Conservation (phyloP, 306 rosid genomes). For the Vicia sativa region DNA sequence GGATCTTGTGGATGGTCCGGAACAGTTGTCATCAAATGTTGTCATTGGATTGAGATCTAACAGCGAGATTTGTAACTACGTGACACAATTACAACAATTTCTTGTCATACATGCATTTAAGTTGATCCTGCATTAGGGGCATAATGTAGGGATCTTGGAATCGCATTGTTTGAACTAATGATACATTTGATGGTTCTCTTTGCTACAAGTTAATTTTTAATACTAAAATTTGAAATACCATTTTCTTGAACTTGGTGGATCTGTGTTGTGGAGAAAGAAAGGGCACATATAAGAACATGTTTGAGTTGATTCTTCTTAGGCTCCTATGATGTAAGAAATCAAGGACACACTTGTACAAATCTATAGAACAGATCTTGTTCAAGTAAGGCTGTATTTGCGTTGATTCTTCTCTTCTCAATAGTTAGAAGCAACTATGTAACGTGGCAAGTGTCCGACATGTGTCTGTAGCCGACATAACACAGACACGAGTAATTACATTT, state of each 20-base stretch:
- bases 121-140: constrained; percentile 27
- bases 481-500: too few species aligned
- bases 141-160: constrained; percentile 25
- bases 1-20: too few species aligned
- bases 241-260: background rate
- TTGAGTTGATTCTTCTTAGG: constrained; percentile 20
- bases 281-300: background rate
- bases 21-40: too few species aligned
- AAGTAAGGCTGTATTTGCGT: background rate
- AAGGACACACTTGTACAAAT: background rate
- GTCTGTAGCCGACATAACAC: too few species aligned
- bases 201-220: background rate
- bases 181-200: constrained; percentile 14
- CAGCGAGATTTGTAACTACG: too few species aligned
- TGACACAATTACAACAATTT: too few species aligned
- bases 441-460: too few species aligned
- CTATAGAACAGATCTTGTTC: background rate
- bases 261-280: constrained; percentile 19
- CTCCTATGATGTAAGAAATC: background rate
- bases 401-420: background rate
- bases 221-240: too few species aligned
- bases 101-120: too few species aligned
- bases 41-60: too few species aligned
- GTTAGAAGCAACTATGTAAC: background rate
- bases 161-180: constrained; percentile 22